Conservation (phyloP, 2,329 filamentous ascomycete genomes). For the Cladosporium oxysporum region DNA sequence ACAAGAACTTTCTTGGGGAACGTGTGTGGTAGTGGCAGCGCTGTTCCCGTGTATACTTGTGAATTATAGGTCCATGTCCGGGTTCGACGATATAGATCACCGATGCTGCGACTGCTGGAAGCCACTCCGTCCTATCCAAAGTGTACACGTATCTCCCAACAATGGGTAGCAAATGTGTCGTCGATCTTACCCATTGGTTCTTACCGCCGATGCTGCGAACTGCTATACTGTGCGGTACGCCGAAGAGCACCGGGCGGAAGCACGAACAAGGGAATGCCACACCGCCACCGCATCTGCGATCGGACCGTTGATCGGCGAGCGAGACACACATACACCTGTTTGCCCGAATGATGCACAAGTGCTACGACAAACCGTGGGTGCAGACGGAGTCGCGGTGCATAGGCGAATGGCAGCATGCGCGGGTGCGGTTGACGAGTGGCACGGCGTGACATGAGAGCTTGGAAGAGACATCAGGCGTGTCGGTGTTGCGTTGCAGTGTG, state of each 20-base stretch:
- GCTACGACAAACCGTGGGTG: not conserved
- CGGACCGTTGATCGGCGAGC: not conserved
- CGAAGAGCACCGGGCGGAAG: too few relatives aligned
- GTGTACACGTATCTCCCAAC: not conserved
- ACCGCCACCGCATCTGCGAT: not conserved
- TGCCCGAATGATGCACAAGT: not conserved
- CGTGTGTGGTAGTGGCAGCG: not conserved
- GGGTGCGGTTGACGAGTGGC: not conserved
- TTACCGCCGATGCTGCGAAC: not conserved
- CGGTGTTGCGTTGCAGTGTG: slow-evolving; percentile 8
- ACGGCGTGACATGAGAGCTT: slow-evolving; percentile 7
- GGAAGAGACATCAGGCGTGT: not conserved
- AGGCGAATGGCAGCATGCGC: not conserved
- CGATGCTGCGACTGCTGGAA: not conserved
- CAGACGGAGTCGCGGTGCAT: not conserved
- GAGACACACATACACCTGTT: not conserved
- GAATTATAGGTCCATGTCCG: not conserved
- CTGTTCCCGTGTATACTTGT: not conserved
- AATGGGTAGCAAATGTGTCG: too few relatives aligned
- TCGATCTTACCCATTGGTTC: not conserved
- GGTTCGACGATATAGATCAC: not conserved
- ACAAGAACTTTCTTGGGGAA: not conserved
- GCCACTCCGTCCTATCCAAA: not conserved
- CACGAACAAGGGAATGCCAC: not conserved
- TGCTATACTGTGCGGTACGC: not conserved